Percentiles rank a stretch among this genome's conserved stretches.
Conservation (phyloP, 768 basidiomycete species). For the Boletus tomentosulus region DNA sequence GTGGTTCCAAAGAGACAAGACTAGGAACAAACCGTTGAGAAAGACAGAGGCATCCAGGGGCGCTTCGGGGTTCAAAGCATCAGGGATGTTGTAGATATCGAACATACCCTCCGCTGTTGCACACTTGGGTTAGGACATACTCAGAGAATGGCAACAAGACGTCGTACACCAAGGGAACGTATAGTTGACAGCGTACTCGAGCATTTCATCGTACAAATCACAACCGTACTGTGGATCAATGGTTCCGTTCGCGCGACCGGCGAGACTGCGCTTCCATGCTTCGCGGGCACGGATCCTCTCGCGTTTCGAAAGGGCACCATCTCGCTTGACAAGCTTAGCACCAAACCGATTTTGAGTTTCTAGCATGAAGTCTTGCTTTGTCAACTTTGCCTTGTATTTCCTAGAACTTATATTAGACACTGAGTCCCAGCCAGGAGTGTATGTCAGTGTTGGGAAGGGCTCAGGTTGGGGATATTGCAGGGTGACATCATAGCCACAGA, state of each 20-base stretch:
- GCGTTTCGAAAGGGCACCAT: slow-evolving; percentile 19
- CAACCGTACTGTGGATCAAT: slow-evolving; percentile 67
- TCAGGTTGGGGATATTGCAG: slow-evolving; percentile 65
- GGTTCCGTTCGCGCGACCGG: slow-evolving; percentile 46
- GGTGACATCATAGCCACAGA: slow-evolving; percentile 65
- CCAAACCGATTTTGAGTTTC: slow-evolving; percentile 23
- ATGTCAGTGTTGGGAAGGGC: slow-evolving; percentile 38
- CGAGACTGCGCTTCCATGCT: slow-evolving; percentile 45
- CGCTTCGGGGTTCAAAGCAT: slow-evolving; percentile 51
- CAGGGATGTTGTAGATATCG: slow-evolving; percentile 51
- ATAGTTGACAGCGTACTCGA: slow-evolving; percentile 71
- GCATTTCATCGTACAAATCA: slow-evolving; percentile 55
- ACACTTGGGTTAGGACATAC: background rate
- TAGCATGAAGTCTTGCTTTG: slow-evolving; percentile 18
- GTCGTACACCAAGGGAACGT: slow-evolving; percentile 57
- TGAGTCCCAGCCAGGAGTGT: slow-evolving; percentile 14
- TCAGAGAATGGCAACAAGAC: background rate
- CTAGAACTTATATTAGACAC: background rate
- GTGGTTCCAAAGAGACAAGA: background rate
- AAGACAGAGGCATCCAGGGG: slow-evolving; percentile 51
- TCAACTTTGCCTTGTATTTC: slow-evolving; percentile 15
- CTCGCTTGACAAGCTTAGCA: slow-evolving; percentile 19
- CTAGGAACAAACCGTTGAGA: slow-evolving; percentile 50
- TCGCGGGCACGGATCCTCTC: slow-evolving; percentile 23
- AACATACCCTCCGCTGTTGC: slow-evolving; percentile 33